Evolutionary conservation across 148 eudicot species (phyloP).

Genomic region (Talinum fruticosum): DNA sequence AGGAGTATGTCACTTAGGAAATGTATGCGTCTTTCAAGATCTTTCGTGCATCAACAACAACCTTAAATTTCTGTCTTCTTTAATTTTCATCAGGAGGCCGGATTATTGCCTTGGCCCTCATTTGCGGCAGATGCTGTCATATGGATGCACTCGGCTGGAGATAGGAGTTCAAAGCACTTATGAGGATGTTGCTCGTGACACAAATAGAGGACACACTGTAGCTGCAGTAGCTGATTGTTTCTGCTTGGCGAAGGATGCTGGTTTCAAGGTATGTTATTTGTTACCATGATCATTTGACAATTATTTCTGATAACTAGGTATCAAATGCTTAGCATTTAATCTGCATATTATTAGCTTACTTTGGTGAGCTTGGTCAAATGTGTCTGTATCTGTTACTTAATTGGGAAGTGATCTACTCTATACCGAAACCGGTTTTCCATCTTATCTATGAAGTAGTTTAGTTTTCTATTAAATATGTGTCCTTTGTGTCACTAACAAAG

Average conservation of each 20-base stretch:
- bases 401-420: neutral
- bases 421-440: neutral
- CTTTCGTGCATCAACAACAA: neutral
- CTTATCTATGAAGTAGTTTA: neutral
- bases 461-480: neutral
- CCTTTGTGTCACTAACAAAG: neutral
- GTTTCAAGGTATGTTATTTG: conserved; percentile 69
- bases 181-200: conserved; percentile 98
- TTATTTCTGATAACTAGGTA: neutral
- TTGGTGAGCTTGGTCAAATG: neutral
- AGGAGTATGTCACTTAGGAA: neutral
- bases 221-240: conserved; percentile 99
- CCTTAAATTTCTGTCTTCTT: conserved; percentile 2
- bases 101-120: conserved; percentile 99
- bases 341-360: neutral
- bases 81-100: conserved; percentile 65
- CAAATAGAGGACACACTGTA: conserved; percentile 98
- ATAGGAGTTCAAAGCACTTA: conserved; percentile 99
- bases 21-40: neutral
- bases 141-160: conserved; percentile 96
- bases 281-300: neutral
- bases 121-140: conserved; percentile 90
- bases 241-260: conserved; percentile 97
- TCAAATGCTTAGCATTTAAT: neutral
- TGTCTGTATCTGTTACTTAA: neutral